Base-by-base conservation (phyloP, 2,329 filamentous ascomycete genomes). In the Coniella lustricola region DNA sequence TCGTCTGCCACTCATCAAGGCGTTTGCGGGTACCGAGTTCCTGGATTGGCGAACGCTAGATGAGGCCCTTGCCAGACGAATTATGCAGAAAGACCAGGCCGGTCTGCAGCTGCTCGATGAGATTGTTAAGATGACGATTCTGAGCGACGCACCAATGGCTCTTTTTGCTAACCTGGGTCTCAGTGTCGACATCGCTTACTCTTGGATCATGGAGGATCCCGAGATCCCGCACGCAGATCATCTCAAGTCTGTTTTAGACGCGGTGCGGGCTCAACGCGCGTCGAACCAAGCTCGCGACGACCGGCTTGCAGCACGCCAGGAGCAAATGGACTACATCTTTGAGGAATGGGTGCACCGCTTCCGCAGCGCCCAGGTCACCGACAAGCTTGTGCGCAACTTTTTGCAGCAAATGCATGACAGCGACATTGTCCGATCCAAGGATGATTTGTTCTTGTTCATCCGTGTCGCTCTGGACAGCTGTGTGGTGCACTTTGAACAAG, bases 311-410 rank as follows among this genome's bases (percentile, higher is more conserved):
- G 73, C 79, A 29, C 83, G 83, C 56, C 81, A 83, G 54, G 88
- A 95, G 53, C 89, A 96, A 64, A 81, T 95, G 67, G 89, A 94
- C 58, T 97, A 98, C 62, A 77, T 96, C 17, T 96, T 98, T 60
- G 90, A 91, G 37, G 93, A 98, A 68, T 98, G 93, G 93, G 79
- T 91, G 22, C 82, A 85, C 51, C 77, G 96, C 7, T 85, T 77
- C 68, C 85, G 85, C 64, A 87, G 89, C 58, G 77, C 82, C n/a
- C 81, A 84, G 56, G 81, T 84, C 3, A 82, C 84, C 3, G 85
- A 89, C 53, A 86, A 85, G 60, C 79, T 84, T 0, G 74, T 82
- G 46, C 71, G 77, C 5, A 79, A 87, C 2, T 97, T 97, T 65
- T 79, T 96, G 39, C 82, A 85, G 58, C 91, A 97, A 64, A 72